Conservation (phyloP, 805 yeast species). For the Candida maltosa region DNA sequence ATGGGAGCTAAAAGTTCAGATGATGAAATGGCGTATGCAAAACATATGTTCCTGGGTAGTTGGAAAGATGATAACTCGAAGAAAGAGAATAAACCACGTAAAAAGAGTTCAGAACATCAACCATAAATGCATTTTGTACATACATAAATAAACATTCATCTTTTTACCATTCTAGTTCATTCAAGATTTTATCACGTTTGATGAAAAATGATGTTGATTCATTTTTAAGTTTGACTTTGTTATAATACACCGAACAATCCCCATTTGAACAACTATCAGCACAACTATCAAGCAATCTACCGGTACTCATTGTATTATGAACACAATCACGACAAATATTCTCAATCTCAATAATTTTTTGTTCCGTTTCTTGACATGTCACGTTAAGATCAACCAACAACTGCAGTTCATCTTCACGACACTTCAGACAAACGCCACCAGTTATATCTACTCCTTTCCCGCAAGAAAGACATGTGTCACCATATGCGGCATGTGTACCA, state of each 20-base stretch:
- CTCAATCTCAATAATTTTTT: not conserved
- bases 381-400: conserved; percentile 4
- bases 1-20: conserved; percentile 74
- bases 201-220: conserved; percentile 14
- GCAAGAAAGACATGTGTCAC: conserved; percentile 24
- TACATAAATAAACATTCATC: too few species aligned
- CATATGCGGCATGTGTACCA: conserved; percentile 9
- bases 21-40: conserved; percentile 80
- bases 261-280: conserved; percentile 48
- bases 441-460: conserved; percentile 12
- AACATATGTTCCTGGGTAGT: conserved; percentile 69
- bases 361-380: conserved; percentile 4
- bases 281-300: conserved; percentile 7
- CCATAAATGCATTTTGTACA: too few species aligned
- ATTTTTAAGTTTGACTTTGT: conserved; percentile 41
- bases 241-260: conserved; percentile 64
- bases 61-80: conserved; percentile 59
- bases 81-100: too few species aligned
- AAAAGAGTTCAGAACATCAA: too few species aligned
- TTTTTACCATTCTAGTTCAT: not conserved
- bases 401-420: conserved; percentile 4
- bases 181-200: conserved; percentile 6
- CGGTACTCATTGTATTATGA: not conserved
- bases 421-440: conserved; percentile 4
- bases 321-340: conserved; percentile 7